These are phyloP conservation scores for Malassezia furfur DNA, from an alignment of 1,284 basidiomycete species.

Conservation along the genomic window DNA sequence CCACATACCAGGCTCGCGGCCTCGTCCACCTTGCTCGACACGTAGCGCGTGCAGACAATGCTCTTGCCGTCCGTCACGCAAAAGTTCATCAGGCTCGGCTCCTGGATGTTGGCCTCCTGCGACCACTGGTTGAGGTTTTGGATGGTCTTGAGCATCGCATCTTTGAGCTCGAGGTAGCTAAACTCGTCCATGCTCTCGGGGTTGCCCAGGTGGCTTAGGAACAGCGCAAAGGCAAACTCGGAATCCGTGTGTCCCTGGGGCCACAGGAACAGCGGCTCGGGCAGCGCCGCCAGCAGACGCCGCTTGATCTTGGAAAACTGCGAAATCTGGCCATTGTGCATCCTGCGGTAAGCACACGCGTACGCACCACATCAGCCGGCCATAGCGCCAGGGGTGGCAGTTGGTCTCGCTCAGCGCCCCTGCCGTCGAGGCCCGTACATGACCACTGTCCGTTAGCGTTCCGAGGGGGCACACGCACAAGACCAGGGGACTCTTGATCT, in stretches of 20 bases:
- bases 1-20: conserved; percentile 64
- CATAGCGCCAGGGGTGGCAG: conserved; percentile 44
- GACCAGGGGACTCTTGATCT: conserved; percentile 42
- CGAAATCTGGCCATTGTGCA: conserved; percentile 45
- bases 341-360: conserved; percentile 12
- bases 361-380: conserved; percentile 33
- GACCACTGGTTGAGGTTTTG: conserved; percentile 35
- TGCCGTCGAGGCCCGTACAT: conserved; percentile 36
- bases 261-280: conserved; percentile 36
- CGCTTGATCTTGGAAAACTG: conserved; percentile 36
- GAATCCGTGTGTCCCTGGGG: conserved; percentile 42
- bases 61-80: conserved; percentile 88
- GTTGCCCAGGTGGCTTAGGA: conserved; percentile 30
- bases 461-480: conserved; percentile 16
- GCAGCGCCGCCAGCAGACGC: conserved; percentile 25
- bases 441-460: conserved; percentile 16
- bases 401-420: conserved; percentile 42
- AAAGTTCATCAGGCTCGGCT: conserved; percentile 86
- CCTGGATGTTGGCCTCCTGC: conserved; percentile 24
- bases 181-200: conserved; percentile 23
- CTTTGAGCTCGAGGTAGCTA: conserved; percentile 24
- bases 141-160: conserved; percentile 40
- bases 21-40: conserved; percentile 79
- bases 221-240: conserved; percentile 40
- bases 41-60: conserved; percentile 87